Base-by-base conservation (phyloP, 1,284 basidiomycete genomes). In the Trichosporon ovoides region DNA sequence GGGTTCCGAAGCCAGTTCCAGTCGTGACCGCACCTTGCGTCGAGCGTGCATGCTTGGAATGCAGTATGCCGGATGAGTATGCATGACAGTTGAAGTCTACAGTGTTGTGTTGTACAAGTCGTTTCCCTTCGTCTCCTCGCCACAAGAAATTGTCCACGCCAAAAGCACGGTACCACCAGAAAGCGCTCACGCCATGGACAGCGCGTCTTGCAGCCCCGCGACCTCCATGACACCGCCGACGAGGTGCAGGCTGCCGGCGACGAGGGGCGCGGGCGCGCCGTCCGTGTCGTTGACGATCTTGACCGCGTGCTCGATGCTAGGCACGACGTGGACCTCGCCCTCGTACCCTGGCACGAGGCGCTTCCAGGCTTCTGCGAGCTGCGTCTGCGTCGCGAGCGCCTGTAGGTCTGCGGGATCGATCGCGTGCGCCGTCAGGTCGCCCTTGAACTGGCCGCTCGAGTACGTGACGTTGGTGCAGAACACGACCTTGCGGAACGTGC, bases 401-500 rank as follows among this genome's bases (percentile, higher is more conserved):
- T 81, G 78, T 4, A 89, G 80, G 59, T 90, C 86, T 16, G 81
- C 78, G 3, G 83, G 81, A 56, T 86, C 80, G 50, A 88, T 83
- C 0, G 85, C 83, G 18, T 84, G 80, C 1, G 85, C 84, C 3
- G 86, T 85, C 22, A 94, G 78, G 73, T 94, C 90, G 57, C 90
- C 88, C 78, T 95, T 96, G 75, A 87, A 97, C 37, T 82, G 81
- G 1, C 96, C 95, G 66, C 89, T 85, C 1, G 84, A 82, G 70
- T 94, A 98, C 0, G 96, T 98, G 43, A 94, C 87, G 74, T 98
- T 99, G 24, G 93, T 88, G 76, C 93, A 98, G 77, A 99, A 98
- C 57, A 97, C 83, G 61, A 92, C 89, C 51, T 85, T 82, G 70
- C 90, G 83, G 70, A 98, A 97, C 68, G 52, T 82, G 80, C 24